Conservation (phyloP, 2,329 filamentous ascomycete genomes). For the Sordariomycetes sp. region DNA sequence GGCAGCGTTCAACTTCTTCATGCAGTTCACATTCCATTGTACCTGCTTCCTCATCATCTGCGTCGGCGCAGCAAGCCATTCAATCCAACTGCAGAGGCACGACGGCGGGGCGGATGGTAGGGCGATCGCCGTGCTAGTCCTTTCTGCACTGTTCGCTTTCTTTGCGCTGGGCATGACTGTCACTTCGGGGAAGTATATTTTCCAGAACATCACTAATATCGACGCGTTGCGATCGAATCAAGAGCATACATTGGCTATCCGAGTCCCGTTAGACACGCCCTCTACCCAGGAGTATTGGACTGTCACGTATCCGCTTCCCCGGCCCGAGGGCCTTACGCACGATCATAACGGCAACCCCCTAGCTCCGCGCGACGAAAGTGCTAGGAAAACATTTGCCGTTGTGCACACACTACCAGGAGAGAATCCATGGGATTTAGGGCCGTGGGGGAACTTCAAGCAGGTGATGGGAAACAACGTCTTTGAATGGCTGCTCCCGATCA, state of each 20-base stretch:
- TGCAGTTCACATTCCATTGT: conserved; percentile 75
- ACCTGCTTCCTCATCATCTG: conserved; percentile 56
- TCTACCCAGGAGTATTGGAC: conserved; percentile 34
- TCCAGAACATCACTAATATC: conserved; percentile 74
- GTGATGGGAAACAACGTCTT: conserved; percentile 65
- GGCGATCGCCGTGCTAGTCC: conserved; percentile 55
- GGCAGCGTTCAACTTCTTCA: conserved; percentile 77
- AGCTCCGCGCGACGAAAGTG: conserved; percentile 30
- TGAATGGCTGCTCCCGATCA: conserved; percentile 77
- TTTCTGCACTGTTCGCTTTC: conserved; percentile 67
- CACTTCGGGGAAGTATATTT: conserved; percentile 60
- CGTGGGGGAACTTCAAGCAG: conserved; percentile 60
- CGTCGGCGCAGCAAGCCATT: conserved; percentile 55
- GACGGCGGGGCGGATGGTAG: conserved; percentile 42
- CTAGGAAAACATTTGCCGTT: conserved; percentile 67
- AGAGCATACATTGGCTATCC: conserved; percentile 66
- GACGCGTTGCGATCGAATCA: conserved; percentile 60
- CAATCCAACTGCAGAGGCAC: conserved; percentile 44
- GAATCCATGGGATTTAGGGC: conserved; percentile 78
- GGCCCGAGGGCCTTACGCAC: conserved; percentile 9
- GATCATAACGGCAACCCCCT: conserved; percentile 9
- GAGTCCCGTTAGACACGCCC: conserved; percentile 45
- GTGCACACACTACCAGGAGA: conserved; percentile 63
- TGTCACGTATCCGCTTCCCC: conserved; percentile 49
- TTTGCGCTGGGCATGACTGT: conserved; percentile 71